Evolutionary conservation across 495 filamentous ascomycete genomes (phyloP).

Genomic region (Saxophila tyrrhenica): DNA sequence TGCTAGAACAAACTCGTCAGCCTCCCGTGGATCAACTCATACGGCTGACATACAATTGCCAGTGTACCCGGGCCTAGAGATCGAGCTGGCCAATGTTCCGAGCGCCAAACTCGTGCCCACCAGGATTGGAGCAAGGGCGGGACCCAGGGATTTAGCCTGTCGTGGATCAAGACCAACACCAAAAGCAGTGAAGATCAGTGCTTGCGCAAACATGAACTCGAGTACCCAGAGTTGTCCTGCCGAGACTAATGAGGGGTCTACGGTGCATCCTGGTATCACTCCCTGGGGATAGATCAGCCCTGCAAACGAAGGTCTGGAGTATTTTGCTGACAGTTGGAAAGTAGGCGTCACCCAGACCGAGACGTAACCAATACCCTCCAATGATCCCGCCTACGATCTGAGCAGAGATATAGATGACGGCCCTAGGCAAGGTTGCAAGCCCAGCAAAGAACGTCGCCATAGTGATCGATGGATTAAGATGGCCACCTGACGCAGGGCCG

Average conservation of each 20-base stretch:
- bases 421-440: conserved; percentile 10
- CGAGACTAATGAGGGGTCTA: conserved; percentile 10
- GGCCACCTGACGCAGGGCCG: conserved; percentile 13
- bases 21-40: background rate
- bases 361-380: conserved; percentile 8
- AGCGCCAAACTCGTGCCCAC: conserved; percentile 8
- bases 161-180: conserved; percentile 17
- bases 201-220: conserved; percentile 14
- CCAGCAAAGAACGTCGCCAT: conserved; percentile 15
- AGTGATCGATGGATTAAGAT: conserved; percentile 19
- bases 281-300: conserved; percentile 1
- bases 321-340: conserved; percentile 2
- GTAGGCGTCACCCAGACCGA: conserved; percentile 8
- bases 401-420: conserved; percentile 12
- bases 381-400: conserved; percentile 11
- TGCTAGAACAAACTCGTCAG: background rate
- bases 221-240: conserved; percentile 11
- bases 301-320: background rate
- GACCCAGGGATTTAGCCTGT: conserved; percentile 11
- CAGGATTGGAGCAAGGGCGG: conserved; percentile 10
- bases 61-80: conserved; percentile 13
- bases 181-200: conserved; percentile 15
- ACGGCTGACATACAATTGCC: conserved; percentile 5
- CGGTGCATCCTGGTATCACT: conserved; percentile 13
- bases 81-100: background rate